A percentile compares a stretch with the other conserved stretches of the same genome.
phyloP scores from a whole-genome alignment of 2,329 filamentous ascomycete genomes.

The Alternaria tenuissima region DNA sequence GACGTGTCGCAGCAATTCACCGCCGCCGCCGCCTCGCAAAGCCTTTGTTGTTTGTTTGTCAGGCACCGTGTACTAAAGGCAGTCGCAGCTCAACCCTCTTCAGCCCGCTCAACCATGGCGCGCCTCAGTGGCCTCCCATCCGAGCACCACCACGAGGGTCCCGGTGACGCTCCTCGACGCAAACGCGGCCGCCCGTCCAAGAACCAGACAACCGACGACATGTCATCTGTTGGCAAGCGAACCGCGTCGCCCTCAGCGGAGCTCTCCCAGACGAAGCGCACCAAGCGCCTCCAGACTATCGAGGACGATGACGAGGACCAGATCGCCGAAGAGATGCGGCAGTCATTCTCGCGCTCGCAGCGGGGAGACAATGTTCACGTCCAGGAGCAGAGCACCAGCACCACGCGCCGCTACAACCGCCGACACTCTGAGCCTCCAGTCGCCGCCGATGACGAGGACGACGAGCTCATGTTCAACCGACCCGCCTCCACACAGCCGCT shows the following conservation, averaged over 20 bases:
- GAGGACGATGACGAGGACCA: constrained; percentile 43
- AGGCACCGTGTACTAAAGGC: neutral
- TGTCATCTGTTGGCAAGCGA: constrained; percentile 35
- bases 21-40: neutral
- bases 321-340: constrained; percentile 44
- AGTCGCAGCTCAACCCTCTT: neutral
- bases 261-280: constrained; percentile 41
- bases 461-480: constrained; percentile 25
- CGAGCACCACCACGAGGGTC: constrained; percentile 48
- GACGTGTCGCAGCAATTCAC: constrained; percentile 9
- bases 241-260: constrained; percentile 39
- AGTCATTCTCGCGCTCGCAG: constrained; percentile 39
- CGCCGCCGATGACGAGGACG: constrained; percentile 23
- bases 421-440: constrained; percentile 48
- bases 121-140: constrained; percentile 46
- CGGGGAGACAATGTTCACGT: constrained; percentile 28
- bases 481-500: constrained; percentile 38
- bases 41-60: neutral
- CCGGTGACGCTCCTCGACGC: constrained; percentile 45
- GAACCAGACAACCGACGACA: constrained; percentile 31
- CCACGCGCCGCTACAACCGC: constrained; percentile 34
- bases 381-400: constrained; percentile 20
- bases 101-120: constrained; percentile 36
- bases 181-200: constrained; percentile 41
- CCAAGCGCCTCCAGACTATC: constrained; percentile 42